Conservation (phyloP, 2,329 filamentous ascomycete species). For the Ambrosiella beaveri region DNA sequence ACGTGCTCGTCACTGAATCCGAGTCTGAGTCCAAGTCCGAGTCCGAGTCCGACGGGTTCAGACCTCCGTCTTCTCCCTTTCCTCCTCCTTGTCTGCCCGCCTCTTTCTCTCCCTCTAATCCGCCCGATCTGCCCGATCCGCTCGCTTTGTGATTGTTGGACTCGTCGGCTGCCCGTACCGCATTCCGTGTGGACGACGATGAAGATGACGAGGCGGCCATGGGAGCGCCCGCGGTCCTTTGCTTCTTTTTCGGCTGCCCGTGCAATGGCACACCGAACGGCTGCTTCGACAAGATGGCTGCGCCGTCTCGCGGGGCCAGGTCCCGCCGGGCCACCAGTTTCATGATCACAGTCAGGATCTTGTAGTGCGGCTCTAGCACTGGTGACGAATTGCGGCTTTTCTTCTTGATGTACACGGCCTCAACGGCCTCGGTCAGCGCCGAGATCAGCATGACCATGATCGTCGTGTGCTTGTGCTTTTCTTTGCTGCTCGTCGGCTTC, state of each 20-base stretch:
- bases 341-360: conserved; percentile 64
- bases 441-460: conserved; percentile 27
- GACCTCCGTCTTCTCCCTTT: no score
- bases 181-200: no score
- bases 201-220: no score
- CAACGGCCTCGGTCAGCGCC: conserved; percentile 33
- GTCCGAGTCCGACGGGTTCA: not conserved
- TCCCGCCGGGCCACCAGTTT: conserved; percentile 52
- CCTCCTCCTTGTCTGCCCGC: no score
- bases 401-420: conserved; percentile 33
- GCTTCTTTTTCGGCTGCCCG: conserved; percentile 19
- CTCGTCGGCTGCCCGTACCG: no score
- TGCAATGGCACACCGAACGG: conserved; percentile 27
- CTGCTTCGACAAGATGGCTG: conserved; percentile 36
- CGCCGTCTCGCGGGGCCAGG: conserved; percentile 30
- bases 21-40: conserved; percentile 11
- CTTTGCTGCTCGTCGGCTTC: no score
- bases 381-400: conserved; percentile 47
- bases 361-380: conserved; percentile 82
- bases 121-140: no score
- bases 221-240: conserved; percentile 19
- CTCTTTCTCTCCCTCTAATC: no score
- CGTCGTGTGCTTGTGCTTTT: conserved; percentile 15
- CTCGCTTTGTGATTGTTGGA: no score
- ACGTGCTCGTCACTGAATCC: not conserved